Conservation (phyloP, 148 eudicot genomes). For the Pharnaceum exiguum region DNA sequence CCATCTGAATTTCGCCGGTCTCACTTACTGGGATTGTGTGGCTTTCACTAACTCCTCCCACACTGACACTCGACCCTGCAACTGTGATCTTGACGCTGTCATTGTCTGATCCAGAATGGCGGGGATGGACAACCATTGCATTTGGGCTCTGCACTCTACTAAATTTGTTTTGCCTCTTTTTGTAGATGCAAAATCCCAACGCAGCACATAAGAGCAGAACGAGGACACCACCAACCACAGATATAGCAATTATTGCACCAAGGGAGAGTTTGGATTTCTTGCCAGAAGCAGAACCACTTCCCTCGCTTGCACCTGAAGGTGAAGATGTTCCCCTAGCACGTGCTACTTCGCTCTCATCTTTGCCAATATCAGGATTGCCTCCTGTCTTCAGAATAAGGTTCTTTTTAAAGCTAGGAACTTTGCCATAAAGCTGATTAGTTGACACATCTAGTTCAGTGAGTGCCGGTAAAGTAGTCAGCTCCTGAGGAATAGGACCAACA, state of each 20-base stretch:
- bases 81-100: conserved; percentile 85
- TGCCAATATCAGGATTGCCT: conserved; percentile 77
- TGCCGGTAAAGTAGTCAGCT: conserved; percentile 58
- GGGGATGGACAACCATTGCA: conserved; percentile 81
- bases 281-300: conserved; percentile 15
- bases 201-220: conserved; percentile 42
- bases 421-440: conserved; percentile 66
- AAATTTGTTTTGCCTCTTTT: conserved; percentile 60
- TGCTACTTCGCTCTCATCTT: conserved; percentile 35
- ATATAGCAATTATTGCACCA: conserved; percentile 42
- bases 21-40: conserved; percentile 46
- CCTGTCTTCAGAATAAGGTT: conserved; percentile 37
- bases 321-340: conserved; percentile 23
- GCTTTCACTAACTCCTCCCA: conserved; percentile 53
- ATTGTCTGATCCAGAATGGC: conserved; percentile 74
- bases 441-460: conserved; percentile 62
- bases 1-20: conserved; percentile 69
- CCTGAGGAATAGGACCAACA: conserved; percentile 71
- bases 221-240: conserved; percentile 48
- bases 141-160: conserved; percentile 81
- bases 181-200: conserved; percentile 54
- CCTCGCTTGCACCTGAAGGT: conserved; percentile 16
- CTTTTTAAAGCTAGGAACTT: conserved; percentile 58
- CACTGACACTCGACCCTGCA: conserved; percentile 83
- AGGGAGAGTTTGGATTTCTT: conserved; percentile 45